phyloP scores from a whole-genome alignment of 106 monocot genomes.

The Posidonia australis region DNA sequence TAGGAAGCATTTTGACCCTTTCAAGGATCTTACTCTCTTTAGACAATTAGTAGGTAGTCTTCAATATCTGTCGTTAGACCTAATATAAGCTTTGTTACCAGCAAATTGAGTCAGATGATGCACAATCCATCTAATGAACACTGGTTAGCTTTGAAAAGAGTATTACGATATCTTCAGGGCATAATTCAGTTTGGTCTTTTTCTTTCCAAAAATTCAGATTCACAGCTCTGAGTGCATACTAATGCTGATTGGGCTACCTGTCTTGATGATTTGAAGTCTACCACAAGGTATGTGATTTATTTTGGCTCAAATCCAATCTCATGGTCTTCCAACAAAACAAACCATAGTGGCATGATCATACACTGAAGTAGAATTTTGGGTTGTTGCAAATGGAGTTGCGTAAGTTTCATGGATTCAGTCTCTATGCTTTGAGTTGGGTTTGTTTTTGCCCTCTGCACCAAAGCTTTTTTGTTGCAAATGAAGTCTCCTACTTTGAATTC shows the following conservation, averaged over 20 bases:
- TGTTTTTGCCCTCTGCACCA: no score
- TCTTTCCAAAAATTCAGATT: neutral
- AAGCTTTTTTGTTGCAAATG: no score
- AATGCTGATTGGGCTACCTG: neutral
- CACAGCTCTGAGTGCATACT: neutral
- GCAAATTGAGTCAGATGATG: no score
- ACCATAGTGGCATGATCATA: neutral
- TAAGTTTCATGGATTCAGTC: neutral
- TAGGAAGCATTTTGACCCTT: no score
- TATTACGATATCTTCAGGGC: neutral
- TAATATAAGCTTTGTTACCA: neutral
- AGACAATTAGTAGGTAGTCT: no score
- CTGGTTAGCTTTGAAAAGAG: neutral
- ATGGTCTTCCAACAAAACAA: neutral
- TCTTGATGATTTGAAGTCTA: neutral
- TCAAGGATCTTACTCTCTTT: no score
- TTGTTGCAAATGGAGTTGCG: no score
- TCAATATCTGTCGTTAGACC: neutral
- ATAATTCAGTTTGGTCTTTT: neutral
- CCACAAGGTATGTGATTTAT: no score
- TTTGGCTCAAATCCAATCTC: neutral
- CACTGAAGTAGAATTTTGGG: neutral
- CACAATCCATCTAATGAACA: no score
- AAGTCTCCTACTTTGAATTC: no score
- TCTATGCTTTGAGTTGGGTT: no score